A percentile compares a stretch with the other conserved stretches of the same genome.
Evolutionary conservation across 805 yeast species (phyloP).

Genomic region (Komagataella pastoris): DNA sequence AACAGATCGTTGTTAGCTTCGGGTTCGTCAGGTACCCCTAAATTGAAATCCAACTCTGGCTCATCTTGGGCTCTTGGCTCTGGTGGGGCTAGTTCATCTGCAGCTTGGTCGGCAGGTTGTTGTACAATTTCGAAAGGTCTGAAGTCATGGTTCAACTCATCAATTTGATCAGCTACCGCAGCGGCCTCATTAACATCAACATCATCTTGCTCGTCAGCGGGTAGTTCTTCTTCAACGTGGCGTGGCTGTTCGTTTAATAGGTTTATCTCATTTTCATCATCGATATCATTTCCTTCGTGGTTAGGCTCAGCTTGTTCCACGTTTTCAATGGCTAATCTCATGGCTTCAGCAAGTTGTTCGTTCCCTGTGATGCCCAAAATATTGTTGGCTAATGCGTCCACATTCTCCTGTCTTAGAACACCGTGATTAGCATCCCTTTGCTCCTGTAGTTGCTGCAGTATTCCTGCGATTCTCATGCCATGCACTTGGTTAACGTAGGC

Average conservation of each 20-base stretch:
- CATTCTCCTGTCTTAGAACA: neutral
- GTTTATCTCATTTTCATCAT: constrained; percentile 1
- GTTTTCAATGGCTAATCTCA: neutral
- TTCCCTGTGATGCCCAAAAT: neutral
- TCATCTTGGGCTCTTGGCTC: neutral
- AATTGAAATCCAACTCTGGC: neutral
- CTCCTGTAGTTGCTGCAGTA: neutral
- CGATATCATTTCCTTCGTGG: constrained; percentile 13
- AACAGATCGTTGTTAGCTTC: neutral
- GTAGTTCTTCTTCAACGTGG: neutral
- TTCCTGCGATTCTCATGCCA: neutral
- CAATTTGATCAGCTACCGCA: constrained; percentile 14
- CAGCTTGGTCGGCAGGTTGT: neutral
- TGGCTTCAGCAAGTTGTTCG: neutral
- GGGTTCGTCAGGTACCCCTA: neutral
- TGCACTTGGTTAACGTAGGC: neutral
- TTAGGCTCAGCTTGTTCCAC: constrained; percentile 4
- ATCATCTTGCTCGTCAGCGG: neutral
- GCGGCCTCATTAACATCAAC: neutral
- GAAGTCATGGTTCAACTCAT: constrained; percentile 5
- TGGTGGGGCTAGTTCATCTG: neutral
- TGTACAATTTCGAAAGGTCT: neutral
- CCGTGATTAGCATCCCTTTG: neutral
- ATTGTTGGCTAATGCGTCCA: neutral
- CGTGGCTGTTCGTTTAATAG: neutral